Base-by-base conservation (phyloP, 2,329 filamentous ascomycete genomes). In the Colletotrichum sp. region DNA sequence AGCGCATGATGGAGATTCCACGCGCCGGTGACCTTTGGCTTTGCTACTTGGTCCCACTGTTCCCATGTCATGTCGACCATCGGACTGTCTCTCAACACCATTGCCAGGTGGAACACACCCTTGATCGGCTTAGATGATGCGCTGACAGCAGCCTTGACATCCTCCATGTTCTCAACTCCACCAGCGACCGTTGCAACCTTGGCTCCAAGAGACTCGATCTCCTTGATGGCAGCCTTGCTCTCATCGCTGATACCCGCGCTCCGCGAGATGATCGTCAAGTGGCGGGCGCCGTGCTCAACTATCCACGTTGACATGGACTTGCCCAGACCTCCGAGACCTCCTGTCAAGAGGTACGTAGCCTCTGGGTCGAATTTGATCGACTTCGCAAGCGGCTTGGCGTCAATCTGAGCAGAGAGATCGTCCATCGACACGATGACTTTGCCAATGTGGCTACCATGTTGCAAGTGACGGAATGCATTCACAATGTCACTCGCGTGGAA, bases 381-480 rank as follows among this genome's bases (percentile, higher is more conserved):
- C 34, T 57, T 57, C 0, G 60, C 16, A 39, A 26, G 16, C 44
- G 66, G 66, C 32, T 32, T 57, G 39, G 32, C 5, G 8, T 21
- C 52, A 59, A 60, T n/a, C 74, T 78, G 74, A 7, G 26, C 12
- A n/a, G 26, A n/a, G 26, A 30, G 16, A 34, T 32, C 18, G 9
- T 30, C 16, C 24, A 82, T 76, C 49, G 73, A 77, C 9, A 87
- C 68, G 16, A 89, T 82, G 15, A 89, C 84, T 63, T 88, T 88
- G 0, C 87, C 88, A 55, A 86, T 85, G 76, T 89, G 87, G 30
- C 78, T 80, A 0, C 87, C 87, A 3, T 80, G 80, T 68, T 89
- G 86, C 84, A 90, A 84, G 59, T 84, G 82, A 1, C 86, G 80
- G 77, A 89, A 88, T 0, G 86, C 87, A 12, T 86, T 81, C 16